Base-by-base conservation (phyloP, 2,329 filamentous ascomycete genomes). In the Magnaporthiopsis poae region DNA sequence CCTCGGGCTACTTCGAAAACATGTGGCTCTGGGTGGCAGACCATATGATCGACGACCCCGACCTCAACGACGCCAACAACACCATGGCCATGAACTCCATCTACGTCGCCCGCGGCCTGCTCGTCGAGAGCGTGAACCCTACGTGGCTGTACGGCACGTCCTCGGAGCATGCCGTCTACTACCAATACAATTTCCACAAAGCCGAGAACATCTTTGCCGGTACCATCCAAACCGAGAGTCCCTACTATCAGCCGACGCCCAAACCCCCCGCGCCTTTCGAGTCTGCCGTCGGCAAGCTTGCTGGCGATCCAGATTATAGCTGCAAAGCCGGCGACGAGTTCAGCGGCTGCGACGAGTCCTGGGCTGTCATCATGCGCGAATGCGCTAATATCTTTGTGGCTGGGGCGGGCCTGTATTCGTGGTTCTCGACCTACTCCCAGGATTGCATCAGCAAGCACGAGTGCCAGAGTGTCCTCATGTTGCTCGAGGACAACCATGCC, bases 11-110 rank as follows among this genome's bases (percentile, higher is more conserved):
- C 68, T 72, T 78, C 68, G 77, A 79, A 67, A 79, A 82, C 69
- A 74, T 78, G 68, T 89, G 86, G 86, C 83, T 86, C 69, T 90
- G 87, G 87, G 84, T 85, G 33, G 83, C 87, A 3, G 88, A 90
- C 73, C 88, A 90, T 76, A 65, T 66, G 12, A 65, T 71, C 7
- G 68, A 72, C 56, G 66, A 68, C 60, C 59, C 36, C 3, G 60
- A 63, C 29, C 73, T 91, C 91, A 29, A 87, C 88, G 71, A 65
- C 29, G 56, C 36, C 18, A 33, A 31, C 3, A 25, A 66, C 33
- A 61, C 33, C 60, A 61, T 60, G 56, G 52, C 29, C 5, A 46
- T 35, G 7, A 36, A n/a, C 31, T 59, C 66, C 33, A 4, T 66
- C 11, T 60, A 52, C 27, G 65, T 66, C 29, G 60, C 27, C 2